Base-by-base conservation (phyloP, 192 early-diverging fungal genomes). In the Dimargaris xerosporica region DNA sequence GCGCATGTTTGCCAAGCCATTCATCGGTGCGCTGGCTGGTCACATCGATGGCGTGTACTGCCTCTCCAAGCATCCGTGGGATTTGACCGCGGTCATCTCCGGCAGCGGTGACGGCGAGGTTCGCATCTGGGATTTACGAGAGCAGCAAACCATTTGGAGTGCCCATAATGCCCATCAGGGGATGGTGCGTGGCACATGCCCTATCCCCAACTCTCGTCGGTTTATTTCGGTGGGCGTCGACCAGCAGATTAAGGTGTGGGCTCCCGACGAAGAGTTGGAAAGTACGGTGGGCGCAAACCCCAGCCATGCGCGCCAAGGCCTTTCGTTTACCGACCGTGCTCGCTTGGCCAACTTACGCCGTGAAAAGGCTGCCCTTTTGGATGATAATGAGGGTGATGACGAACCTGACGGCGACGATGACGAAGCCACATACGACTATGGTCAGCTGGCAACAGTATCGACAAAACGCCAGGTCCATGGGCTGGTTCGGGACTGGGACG, bases 81-180 rank as follows among this genome's bases (percentile, higher is more conserved):
- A 85, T 25, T 73, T 99, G 28, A 87, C 87, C 21, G 82, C 78
- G 43, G 68, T 96, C 26, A 79, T 90, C 44, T 92, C 91, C 0
- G 96, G 94, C 17, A 89, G 87, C 62, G 96, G 88, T 54, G 94
- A 99, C 70, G 96, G 96, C 62, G 91, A 99, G 74, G 71, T 98
- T 51, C 82, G 94, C 44, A 63, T 96, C 26, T 99, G 96, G 96
- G 82, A 82, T 59, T 75, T 98, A 55, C 73, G 88, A 6, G 79
- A 74, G 30, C 87, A 86, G 64, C 71, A 87, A 67, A 84, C 87
- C 0, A 66, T 77, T 16, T 98, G 94, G 94, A 78, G 71, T 5
- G 77, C 80, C 2, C 71, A 65, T 62, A 71, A 70, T 46, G 90
- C 81, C 17, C 94, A 99, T 65, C 80, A 84, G 54, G 82, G 88